Percentiles rank a stretch among this genome's conserved stretches.
phyloP scores from a whole-genome alignment of 2,329 filamentous ascomycete species.

The Cryphonectria nitschkei region DNA sequence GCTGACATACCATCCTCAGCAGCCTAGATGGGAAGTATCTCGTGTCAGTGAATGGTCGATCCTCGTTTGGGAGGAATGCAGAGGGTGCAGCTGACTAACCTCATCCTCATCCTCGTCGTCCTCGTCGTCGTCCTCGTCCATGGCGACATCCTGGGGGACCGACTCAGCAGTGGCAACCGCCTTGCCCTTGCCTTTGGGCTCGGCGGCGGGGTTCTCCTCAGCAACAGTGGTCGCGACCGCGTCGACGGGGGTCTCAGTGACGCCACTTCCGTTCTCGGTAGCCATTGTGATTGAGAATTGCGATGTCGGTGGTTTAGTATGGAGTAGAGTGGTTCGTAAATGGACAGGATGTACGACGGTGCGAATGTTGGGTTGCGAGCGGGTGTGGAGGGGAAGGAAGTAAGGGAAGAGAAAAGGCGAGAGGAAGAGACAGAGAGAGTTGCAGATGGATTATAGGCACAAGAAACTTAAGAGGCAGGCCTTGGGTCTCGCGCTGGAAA shows the following conservation, averaged over 20 bases:
- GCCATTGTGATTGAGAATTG: constrained; percentile 47
- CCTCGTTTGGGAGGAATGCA: constrained; percentile 11
- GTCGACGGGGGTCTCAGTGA: constrained; percentile 48
- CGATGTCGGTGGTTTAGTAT: constrained; percentile 10
- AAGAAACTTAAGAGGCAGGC: not conserved
- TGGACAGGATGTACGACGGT: constrained; percentile 10
- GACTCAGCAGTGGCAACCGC: constrained; percentile 57
- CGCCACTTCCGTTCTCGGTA: constrained; percentile 52
- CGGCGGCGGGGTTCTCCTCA: constrained; percentile 42
- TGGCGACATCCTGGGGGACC: constrained; percentile 61
- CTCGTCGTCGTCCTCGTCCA: constrained; percentile 76
- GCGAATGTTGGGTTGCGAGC: constrained; percentile 4
- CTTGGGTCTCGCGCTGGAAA: constrained; percentile 2
- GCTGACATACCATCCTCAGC: constrained; percentile 38
- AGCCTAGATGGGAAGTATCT: constrained; percentile 32
- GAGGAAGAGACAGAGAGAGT: not conserved
- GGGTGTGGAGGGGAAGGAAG: not conserved
- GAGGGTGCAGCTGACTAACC: constrained; percentile 31
- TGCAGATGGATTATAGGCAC: not conserved
- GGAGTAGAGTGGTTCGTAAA: not conserved
- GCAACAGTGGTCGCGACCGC: constrained; percentile 39
- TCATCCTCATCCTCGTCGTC: constrained; percentile 66
- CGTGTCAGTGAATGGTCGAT: constrained; percentile 30
- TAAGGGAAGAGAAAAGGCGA: not conserved
- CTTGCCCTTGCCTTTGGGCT: constrained; percentile 87